A percentile compares a stretch with the other conserved stretches of the same genome.
phyloP scores from a whole-genome alignment of 2,329 filamentous ascomycete species.

The Celoporthe dispersa region DNA sequence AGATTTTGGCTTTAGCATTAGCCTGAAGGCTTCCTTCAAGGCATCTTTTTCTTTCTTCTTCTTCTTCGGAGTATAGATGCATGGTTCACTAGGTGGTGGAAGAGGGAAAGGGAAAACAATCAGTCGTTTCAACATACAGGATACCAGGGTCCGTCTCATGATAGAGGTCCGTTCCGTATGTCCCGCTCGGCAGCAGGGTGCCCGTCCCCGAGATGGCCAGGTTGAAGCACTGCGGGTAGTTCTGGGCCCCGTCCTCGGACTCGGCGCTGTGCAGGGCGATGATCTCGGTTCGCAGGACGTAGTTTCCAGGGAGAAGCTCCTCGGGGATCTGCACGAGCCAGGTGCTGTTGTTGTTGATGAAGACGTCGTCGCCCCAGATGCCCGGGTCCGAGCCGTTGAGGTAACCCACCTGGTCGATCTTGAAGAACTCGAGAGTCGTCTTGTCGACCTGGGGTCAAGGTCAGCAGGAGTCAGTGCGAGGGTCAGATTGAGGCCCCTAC shows the following conservation, averaged over 20 bases:
- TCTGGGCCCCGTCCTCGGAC: constrained; percentile 47
- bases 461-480: too few species aligned
- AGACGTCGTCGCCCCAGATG: constrained; percentile 45
- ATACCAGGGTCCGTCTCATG: constrained; percentile 56
- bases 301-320: constrained; percentile 47
- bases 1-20: background rate
- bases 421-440: constrained; percentile 42
- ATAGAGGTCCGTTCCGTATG: constrained; percentile 57
- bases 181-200: constrained; percentile 46
- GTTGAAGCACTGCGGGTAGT: constrained; percentile 58
- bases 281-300: constrained; percentile 52
- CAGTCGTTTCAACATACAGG: too few species aligned
- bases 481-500: too few species aligned
- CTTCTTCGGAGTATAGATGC: too few species aligned
- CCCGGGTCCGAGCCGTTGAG: constrained; percentile 35
- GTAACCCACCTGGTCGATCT: constrained; percentile 40
- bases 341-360: constrained; percentile 51
- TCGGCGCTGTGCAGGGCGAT: constrained; percentile 49
- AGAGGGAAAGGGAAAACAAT: too few species aligned
- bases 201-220: constrained; percentile 49
- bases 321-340: constrained; percentile 49
- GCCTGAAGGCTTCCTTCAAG: too few species aligned
- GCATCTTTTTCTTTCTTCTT: too few species aligned
- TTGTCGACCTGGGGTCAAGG: too few species aligned
- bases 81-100: too few species aligned